A percentile compares a stretch with the other conserved stretches of the same genome.
These are phyloP conservation scores for Populus hybrid DNA, from an alignment of 441 rosid species.

Conservation along the genomic window DNA sequence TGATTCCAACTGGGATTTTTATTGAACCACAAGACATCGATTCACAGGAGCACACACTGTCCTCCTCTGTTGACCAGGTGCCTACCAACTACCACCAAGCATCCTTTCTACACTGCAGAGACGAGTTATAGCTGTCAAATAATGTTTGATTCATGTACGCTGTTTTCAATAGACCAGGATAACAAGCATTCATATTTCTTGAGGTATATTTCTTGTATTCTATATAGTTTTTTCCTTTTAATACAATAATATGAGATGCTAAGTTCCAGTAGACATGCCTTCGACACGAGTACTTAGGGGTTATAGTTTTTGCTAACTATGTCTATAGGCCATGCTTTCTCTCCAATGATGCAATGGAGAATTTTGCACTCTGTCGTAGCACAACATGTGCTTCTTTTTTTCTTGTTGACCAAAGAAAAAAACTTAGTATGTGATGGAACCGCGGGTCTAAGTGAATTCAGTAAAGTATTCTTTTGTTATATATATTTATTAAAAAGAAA, in stretches of 20 bases:
- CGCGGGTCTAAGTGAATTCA: too few relatives aligned
- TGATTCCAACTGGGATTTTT: neutral
- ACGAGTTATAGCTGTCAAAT: neutral
- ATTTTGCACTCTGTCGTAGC: too few relatives aligned
- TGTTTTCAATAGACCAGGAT: neutral
- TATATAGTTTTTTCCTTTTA: neutral
- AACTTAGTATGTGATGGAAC: too few relatives aligned
- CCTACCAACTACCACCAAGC: neutral
- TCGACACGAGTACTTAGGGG: too few relatives aligned
- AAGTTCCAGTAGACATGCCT: too few relatives aligned
- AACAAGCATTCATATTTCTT: too few relatives aligned
- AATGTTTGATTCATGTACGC: neutral
- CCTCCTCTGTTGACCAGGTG: neutral
- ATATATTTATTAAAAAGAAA: too few relatives aligned
- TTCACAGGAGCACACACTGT: neutral
- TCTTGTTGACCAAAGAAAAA: too few relatives aligned
- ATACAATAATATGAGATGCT: neutral
- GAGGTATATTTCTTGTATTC: too few relatives aligned
- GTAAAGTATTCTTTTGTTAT: too few relatives aligned
- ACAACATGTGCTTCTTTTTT: too few relatives aligned
- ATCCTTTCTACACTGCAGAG: neutral
- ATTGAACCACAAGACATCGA: neutral
- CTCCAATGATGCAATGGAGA: neutral
- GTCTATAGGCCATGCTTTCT: neutral
- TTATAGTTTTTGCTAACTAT: neutral